phyloP scores from a whole-genome alignment of 768 basidiomycete species.

The Tulasnella sp. region DNA sequence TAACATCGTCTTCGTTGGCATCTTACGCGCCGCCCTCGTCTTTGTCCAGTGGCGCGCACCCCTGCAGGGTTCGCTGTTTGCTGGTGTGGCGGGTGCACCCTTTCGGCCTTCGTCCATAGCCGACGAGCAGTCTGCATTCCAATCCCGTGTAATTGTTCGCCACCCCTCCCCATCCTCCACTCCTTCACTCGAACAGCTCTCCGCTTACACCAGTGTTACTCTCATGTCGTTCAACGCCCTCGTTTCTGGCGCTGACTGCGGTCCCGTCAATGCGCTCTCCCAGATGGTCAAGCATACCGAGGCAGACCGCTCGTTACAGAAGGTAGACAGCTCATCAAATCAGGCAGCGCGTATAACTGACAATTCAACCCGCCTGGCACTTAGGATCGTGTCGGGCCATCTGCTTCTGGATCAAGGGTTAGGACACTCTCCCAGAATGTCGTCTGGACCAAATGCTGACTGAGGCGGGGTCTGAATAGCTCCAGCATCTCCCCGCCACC shows the following conservation, averaged over 20 bases:
- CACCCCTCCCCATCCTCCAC: not conserved
- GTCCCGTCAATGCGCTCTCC: constrained; percentile 81
- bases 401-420: constrained; percentile 35
- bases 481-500: constrained; percentile 75
- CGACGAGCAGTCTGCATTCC: not conserved
- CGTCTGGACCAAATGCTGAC: not conserved
- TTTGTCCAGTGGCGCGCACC: too few species aligned
- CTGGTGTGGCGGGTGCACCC: too few species aligned
- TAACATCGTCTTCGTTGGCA: too few species aligned
- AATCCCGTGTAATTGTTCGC: not conserved
- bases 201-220: not conserved
- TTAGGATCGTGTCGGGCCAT: constrained; percentile 57
- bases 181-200: not conserved
- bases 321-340: constrained; percentile 53
- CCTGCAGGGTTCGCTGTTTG: too few species aligned
- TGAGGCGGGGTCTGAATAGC: constrained; percentile 47
- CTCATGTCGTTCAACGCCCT: constrained; percentile 45
- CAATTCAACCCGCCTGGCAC: not conserved
- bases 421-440: not conserved
- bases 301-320: constrained; percentile 83
- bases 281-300: constrained; percentile 90
- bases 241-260: constrained; percentile 89
- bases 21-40: too few species aligned
- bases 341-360: not conserved
- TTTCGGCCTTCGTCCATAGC: not conserved